Base-by-base conservation (phyloP, 371 early-diverging fungal genomes). In the Dichotomocladium elegans region DNA sequence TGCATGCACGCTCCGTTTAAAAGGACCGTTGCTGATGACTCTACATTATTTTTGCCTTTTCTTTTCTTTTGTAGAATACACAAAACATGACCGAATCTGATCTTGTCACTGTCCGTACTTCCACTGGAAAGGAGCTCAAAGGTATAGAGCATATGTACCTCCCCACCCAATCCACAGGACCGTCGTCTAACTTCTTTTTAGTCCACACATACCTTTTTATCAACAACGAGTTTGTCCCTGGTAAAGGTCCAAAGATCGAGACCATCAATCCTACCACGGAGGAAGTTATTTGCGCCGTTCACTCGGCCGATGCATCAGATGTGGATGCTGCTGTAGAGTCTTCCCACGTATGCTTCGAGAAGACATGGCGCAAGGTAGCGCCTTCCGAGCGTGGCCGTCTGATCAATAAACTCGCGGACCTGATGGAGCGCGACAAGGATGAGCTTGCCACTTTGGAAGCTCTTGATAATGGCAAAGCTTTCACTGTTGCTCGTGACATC, bases 381-480 rank as follows among this genome's bases (percentile, higher is more conserved):
- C 88, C 78, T 29, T 58, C 72, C 27, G 70, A 77, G 27, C 66
- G 71, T 27, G 74, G 66, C 24, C 65, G 65, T 31, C 28, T 57
- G 46, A 60, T 55, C 45, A 54, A 85, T 41, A 80, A 81, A 30
- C 75, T 93, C 52, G 92, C 93, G 8, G 78, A 85, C 28, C 70
- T 86, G 10, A 79, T 95, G 48, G 90, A 91, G 53, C 70, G 80
- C 27, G 79, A 91, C 63, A 67, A 69, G 26, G 78, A 80, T n/a
- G 74, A 79, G 9, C 59, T 95, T 28, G 94, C 94, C 29, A 72
- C 71, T 4, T 64, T 94, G 28, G 96, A 95, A 65, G 87, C 92
- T 37, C 60, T 84, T 25, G 89, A 93, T 63, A 90, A 87, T 24
- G 96, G 96, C 15, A 95, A 95, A 66, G 75, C 92, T 1, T 72